Conservation (phyloP, 345 rosid species). For the Camelina laxa region DNA sequence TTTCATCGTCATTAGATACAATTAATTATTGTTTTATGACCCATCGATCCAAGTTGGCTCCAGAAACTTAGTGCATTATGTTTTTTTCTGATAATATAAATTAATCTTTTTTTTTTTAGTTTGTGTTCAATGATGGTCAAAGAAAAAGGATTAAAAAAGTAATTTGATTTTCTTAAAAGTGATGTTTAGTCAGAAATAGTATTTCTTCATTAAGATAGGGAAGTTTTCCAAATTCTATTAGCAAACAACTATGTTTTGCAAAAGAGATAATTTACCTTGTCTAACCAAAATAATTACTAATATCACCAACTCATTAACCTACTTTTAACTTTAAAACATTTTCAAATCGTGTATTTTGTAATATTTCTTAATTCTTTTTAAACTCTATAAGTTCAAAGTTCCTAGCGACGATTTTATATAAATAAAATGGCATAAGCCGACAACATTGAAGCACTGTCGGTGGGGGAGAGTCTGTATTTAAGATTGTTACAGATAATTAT, state of each 20-base stretch:
- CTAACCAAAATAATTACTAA: slow-evolving; percentile 20
- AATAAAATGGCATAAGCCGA: slow-evolving; percentile 35
- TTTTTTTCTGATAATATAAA: slow-evolving; percentile 26
- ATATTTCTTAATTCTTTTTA: not conserved
- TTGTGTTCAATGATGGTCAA: slow-evolving; percentile 13
- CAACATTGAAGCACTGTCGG: slow-evolving; percentile 46
- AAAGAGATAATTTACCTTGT: slow-evolving; percentile 14
- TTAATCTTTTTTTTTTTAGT: not conserved
- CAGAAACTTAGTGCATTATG: slow-evolving; percentile 17
- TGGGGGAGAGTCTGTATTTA: slow-evolving; percentile 42
- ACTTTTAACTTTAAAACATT: not conserved
- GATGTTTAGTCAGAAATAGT: slow-evolving; percentile 38
- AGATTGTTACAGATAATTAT: slow-evolving; percentile 34
- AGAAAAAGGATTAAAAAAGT: slow-evolving; percentile 20
- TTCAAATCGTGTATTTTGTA: too few relatives aligned
- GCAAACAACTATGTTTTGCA: slow-evolving; percentile 19
- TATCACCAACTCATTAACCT: not conserved
- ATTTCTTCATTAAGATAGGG: slow-evolving; percentile 14
- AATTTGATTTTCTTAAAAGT: slow-evolving; percentile 8
- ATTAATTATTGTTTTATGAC: slow-evolving; percentile 26
- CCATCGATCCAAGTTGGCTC: slow-evolving; percentile 20
- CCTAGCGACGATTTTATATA: not conserved
- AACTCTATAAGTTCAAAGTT: not conserved
- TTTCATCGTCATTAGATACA: slow-evolving; percentile 32
- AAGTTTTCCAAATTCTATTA: slow-evolving; percentile 36